A percentile compares a stretch with the other conserved stretches of the same genome.
Conservation (phyloP, 306 rosid genomes). For the Albizia julibrissin region DNA sequence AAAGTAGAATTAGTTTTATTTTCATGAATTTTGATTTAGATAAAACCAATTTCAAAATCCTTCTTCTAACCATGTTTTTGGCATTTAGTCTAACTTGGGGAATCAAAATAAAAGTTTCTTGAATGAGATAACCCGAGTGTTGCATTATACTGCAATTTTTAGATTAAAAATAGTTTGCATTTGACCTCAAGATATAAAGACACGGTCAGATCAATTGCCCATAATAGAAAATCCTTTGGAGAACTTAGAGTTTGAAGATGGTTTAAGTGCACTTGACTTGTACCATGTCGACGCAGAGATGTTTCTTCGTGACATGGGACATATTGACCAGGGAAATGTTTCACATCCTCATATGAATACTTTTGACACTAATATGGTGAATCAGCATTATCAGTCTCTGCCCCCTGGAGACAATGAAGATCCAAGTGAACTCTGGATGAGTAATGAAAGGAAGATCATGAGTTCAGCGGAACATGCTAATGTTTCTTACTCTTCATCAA, state of each 20-base stretch:
- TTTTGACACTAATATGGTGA: conserved; percentile 26
- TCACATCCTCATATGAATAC: conserved; percentile 46
- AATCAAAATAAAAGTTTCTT: too few species aligned
- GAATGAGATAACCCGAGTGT: too few species aligned
- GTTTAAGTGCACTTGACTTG: conserved; percentile 58
- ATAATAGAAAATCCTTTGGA: conserved; percentile 35
- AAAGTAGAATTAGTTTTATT: too few species aligned
- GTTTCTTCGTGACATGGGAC: conserved; percentile 65
- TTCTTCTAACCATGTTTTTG: too few species aligned
- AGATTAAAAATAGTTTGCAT: too few species aligned
- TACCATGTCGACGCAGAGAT: conserved; percentile 67
- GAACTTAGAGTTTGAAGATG: conserved; percentile 63
- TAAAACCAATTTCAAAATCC: too few species aligned
- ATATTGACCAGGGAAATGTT: conserved; percentile 34
- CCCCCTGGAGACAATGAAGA: conserved; percentile 31
- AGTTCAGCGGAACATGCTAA: conserved; percentile 38
- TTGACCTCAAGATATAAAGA: too few species aligned
- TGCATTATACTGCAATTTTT: too few species aligned
- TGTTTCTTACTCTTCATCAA: conserved; percentile 44
- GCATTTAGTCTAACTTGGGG: too few species aligned
- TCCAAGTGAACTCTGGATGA: conserved; percentile 49
- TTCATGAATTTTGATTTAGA: too few species aligned
- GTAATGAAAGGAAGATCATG: conserved; percentile 30
- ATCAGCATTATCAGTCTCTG: conserved; percentile 44
- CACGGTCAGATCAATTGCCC: too few species aligned